Conservation (phyloP, 306 rosid species). For the Casuarina equisetifolia region DNA sequence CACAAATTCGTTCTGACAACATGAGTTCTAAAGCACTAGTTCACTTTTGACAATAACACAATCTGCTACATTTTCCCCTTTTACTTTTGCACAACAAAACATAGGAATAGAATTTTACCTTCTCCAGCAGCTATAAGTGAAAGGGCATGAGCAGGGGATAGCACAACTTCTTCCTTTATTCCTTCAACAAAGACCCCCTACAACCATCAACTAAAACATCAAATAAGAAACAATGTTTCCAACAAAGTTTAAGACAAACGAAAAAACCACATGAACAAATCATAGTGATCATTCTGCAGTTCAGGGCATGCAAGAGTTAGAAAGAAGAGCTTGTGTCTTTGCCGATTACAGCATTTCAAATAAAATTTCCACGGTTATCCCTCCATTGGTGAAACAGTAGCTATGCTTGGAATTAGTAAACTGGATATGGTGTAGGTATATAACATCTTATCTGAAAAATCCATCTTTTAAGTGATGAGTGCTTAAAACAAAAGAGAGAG, state of each 20-base stretch:
- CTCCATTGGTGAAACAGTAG: not conserved
- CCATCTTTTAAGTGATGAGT: not conserved
- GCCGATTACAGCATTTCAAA: not conserved
- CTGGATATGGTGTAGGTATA: not conserved
- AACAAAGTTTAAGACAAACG: conserved; percentile 23
- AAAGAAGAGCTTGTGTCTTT: not conserved
- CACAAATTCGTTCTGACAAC: conserved; percentile 2
- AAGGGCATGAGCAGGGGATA: conserved; percentile 98
- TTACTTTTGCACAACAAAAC: not conserved
- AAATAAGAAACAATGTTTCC: conserved; percentile 17
- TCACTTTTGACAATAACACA: not conserved
- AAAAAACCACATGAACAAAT: not conserved
- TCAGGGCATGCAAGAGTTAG: not conserved
- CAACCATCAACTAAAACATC: conserved; percentile 35
- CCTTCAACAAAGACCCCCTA: conserved; percentile 98
- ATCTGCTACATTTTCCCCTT: not conserved
- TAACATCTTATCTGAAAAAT: not conserved
- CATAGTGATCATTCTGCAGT: not conserved
- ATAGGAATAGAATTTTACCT: conserved; percentile 50
- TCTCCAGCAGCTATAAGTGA: conserved; percentile 99
- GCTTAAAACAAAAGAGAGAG: not conserved
- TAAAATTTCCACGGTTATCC: not conserved
- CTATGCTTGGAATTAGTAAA: not conserved
- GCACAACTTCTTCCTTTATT: conserved; percentile 95
- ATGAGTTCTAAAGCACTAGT: not conserved